Conservation (phyloP, 2,329 filamentous ascomycete species). For the Talaromyces amestolkiae region DNA sequence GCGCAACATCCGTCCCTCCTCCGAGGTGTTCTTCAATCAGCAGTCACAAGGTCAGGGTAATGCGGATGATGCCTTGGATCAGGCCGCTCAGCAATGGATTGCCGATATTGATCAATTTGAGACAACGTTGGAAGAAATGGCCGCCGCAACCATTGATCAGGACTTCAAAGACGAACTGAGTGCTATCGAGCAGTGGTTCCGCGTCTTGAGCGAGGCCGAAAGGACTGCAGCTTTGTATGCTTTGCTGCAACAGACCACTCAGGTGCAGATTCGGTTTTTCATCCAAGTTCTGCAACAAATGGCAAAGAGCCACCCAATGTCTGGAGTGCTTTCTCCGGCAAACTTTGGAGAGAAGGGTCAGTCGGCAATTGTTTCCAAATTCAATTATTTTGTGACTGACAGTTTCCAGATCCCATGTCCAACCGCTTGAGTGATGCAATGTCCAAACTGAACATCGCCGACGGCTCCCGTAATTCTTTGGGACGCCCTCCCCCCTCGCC, state of each 20-base stretch:
- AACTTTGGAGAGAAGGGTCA: slow-evolving; percentile 91
- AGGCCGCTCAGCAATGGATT: slow-evolving; percentile 96
- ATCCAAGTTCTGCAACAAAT: slow-evolving; percentile 98
- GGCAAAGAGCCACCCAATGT: slow-evolving; percentile 98
- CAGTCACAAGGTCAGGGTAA: slow-evolving; percentile 65
- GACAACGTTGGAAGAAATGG: slow-evolving; percentile 98
- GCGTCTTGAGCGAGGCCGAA: slow-evolving; percentile 93
- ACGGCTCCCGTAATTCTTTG: slow-evolving; percentile 81
- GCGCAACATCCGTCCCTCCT: slow-evolving; percentile 84
- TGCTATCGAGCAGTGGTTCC: slow-evolving; percentile 99
- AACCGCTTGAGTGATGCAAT: slow-evolving; percentile 94
- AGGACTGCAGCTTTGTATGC: slow-evolving; percentile 93
- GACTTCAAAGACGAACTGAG: slow-evolving; percentile 99
- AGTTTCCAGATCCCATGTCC: slow-evolving; percentile 82
- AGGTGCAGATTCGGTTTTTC: slow-evolving; percentile 98
- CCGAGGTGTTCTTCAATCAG: slow-evolving; percentile 86
- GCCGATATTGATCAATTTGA: slow-evolving; percentile 99
- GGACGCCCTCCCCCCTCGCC: slow-evolving; percentile 75
- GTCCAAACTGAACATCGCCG: slow-evolving; percentile 80
- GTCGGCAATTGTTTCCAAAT: slow-evolving; percentile 22
- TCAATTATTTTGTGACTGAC: not conserved
- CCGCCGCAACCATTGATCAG: slow-evolving; percentile 94
- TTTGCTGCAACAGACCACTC: slow-evolving; percentile 93
- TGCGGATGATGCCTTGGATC: slow-evolving; percentile 83
- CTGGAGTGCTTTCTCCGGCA: slow-evolving; percentile 86